Base-by-base conservation (phyloP, 352 stramenopile species). In the Pythium grandisporangium region DNA sequence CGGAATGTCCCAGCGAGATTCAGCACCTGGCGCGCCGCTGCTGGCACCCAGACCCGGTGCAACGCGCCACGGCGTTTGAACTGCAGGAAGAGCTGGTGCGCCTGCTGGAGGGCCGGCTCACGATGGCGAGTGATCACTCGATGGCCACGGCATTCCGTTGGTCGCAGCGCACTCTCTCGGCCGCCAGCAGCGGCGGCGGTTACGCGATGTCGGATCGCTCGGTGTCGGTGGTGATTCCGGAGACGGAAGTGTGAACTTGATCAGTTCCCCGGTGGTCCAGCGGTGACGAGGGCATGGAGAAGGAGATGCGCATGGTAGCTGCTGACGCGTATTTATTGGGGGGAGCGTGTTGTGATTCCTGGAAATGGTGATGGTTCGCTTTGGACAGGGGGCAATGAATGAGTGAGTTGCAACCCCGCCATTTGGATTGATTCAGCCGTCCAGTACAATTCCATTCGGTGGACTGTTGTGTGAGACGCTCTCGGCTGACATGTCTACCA, bases 71-170 rank as follows among this genome's bases (percentile, higher is more conserved):
- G n/a, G 66, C 71, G 7, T 58, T 87, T n/a, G 70, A 87, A 22
- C 54, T 87, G 7, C 74, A 87, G 48, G 74, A 87, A 35, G 74
- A 87, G 52, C 58, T 87, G 17, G 69, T 84, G 46, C 70, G 66
- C 20, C 55, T 80, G 25, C 48, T 87, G 19, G 74, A 87, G 57
- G 66, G 69, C n/a, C 69, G 67, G 2, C 53, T 84, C 19, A 80
- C 70, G 14, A 69, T 52, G 6, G 19, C 45, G 25, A 49, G 38
- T 30, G 32, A 45, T 2, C 51, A 33, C 3, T 52, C 42, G n/a
- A 17, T 34, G 8, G 74, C 36, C 42, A 66, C 51, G 0, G 58
- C 61, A n/a, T 64, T 58, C 30, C 70, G 64, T 34, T 84, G 70
- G 70, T 61, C 70, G n/a, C 54, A 66, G 3, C 66, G 64, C 2